Evolutionary conservation across 148 eudicot species (phyloP).

Genomic region (Silene uniflora): DNA sequence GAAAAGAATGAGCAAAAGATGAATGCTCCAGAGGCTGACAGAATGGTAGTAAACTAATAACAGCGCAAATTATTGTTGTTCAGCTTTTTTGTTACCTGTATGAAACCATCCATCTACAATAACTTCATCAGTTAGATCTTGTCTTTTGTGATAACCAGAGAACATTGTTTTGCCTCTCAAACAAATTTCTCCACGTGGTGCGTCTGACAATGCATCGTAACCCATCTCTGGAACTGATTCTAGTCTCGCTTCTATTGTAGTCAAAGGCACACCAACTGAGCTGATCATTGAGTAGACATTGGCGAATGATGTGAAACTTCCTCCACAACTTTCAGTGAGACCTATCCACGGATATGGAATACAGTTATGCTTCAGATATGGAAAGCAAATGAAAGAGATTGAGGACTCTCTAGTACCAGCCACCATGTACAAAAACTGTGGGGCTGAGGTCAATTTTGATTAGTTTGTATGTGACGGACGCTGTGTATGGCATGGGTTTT

Average conservation of each 20-base stretch:
- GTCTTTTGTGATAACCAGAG: slow-evolving; percentile 88
- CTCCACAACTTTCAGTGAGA: slow-evolving; percentile 91
- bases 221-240: slow-evolving; percentile 96
- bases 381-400: not conserved
- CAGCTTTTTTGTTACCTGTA: slow-evolving; percentile 48
- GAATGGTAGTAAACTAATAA: not conserved
- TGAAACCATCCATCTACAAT: slow-evolving; percentile 93
- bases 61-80: not conserved
- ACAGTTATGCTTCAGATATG: slow-evolving; percentile 2
- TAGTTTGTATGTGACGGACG: no score
- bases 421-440: no score
- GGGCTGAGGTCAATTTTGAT: no score
- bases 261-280: slow-evolving; percentile 82
- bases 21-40: not conserved
- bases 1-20: no score
- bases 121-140: slow-evolving; percentile 64
- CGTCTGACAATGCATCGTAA: slow-evolving; percentile 67
- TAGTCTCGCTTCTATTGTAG: slow-evolving; percentile 84
- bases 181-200: slow-evolving; percentile 94
- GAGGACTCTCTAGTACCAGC: no score
- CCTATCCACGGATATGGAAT: slow-evolving; percentile 36
- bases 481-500: no score
- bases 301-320: slow-evolving; percentile 75
- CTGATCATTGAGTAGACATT: slow-evolving; percentile 77
- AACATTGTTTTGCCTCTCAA: slow-evolving; percentile 81